phyloP scores from a whole-genome alignment of 371 early-diverging fungal species.

The Lichtheimia corymbifera region DNA sequence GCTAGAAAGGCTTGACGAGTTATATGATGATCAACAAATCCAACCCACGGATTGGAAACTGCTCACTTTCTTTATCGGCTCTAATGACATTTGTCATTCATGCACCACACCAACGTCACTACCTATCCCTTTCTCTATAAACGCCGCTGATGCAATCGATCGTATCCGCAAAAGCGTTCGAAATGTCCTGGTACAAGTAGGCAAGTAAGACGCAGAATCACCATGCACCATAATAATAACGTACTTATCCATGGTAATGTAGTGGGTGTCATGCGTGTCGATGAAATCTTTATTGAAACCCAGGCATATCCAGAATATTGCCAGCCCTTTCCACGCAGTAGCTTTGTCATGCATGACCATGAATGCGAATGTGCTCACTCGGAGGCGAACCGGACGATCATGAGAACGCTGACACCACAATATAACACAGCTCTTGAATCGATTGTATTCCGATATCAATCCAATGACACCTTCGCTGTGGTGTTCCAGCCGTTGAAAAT shows the following conservation, averaged over 20 bases:
- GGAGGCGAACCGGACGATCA: slow-evolving; percentile 34
- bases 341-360: slow-evolving; percentile 42
- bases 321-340: slow-evolving; percentile 30
- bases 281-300: slow-evolving; percentile 28
- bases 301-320: slow-evolving; percentile 37
- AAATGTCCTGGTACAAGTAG: slow-evolving; percentile 38
- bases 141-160: slow-evolving; percentile 39
- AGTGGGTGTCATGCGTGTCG: slow-evolving; percentile 45
- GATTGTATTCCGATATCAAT: slow-evolving; percentile 18
- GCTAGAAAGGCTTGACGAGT: slow-evolving; percentile 24
- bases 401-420: slow-evolving; percentile 26
- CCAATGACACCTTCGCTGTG: slow-evolving; percentile 37
- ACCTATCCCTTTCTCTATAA: slow-evolving; percentile 27
- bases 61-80: slow-evolving; percentile 65
- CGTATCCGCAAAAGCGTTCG: slow-evolving; percentile 26
- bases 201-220: slow-evolving; percentile 12
- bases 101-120: slow-evolving; percentile 36
- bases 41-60: slow-evolving; percentile 63
- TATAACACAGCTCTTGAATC: slow-evolving; percentile 35
- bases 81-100: slow-evolving; percentile 67
- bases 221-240: not conserved
- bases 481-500: slow-evolving; percentile 39
- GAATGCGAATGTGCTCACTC: slow-evolving; percentile 49
- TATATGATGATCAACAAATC: slow-evolving; percentile 30
- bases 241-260: not conserved